Percentiles rank a stretch among this genome's conserved stretches.
These are phyloP conservation scores for Penicillium nucicola DNA, from an alignment of 495 filamentous ascomycete genomes.

Conservation along the genomic window DNA sequence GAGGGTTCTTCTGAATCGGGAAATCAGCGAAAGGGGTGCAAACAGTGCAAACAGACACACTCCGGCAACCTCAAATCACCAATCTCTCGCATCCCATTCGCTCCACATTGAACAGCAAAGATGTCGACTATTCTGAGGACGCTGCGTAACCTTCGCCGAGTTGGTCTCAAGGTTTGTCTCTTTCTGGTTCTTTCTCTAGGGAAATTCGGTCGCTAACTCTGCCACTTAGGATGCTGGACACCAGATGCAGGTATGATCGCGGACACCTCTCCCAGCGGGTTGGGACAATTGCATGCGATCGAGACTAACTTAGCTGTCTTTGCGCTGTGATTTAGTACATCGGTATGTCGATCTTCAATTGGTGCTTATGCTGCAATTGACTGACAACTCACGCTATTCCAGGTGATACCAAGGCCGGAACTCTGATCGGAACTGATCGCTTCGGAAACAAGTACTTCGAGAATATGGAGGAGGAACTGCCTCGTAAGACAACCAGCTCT, in stretches of 20 bases:
- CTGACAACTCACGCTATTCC: conserved; percentile 21
- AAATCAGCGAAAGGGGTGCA: conserved; percentile 24
- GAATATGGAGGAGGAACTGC: conserved; percentile 87
- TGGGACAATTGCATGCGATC: not conserved
- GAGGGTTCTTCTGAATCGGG: conserved; percentile 22
- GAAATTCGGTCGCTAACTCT: conserved; percentile 27
- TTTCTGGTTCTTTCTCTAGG: not conserved
- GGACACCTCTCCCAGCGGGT: conserved; percentile 10
- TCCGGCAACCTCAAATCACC: conserved; percentile 17
- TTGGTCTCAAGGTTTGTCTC: conserved; percentile 75
- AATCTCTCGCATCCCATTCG: conserved; percentile 17
- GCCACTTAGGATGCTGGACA: conserved; percentile 71
- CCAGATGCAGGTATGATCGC: conserved; percentile 78
- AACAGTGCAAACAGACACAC: conserved; percentile 38
- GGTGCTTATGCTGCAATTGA: not conserved
- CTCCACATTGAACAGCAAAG: conserved; percentile 33
- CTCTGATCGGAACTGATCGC: conserved; percentile 77
- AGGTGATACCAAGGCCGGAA: conserved; percentile 97
- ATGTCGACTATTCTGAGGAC: conserved; percentile 95
- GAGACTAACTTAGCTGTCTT: conserved; percentile 22
- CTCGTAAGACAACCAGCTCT: conserved; percentile 55
- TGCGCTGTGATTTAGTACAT: conserved; percentile 54
- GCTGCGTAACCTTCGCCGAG: conserved; percentile 76
- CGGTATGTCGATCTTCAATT: conserved; percentile 41
- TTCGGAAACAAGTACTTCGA: conserved; percentile 98